These are phyloP conservation scores for Fusarium graminum DNA, from an alignment of 2,329 filamentous ascomycete species.

Conservation along the genomic window DNA sequence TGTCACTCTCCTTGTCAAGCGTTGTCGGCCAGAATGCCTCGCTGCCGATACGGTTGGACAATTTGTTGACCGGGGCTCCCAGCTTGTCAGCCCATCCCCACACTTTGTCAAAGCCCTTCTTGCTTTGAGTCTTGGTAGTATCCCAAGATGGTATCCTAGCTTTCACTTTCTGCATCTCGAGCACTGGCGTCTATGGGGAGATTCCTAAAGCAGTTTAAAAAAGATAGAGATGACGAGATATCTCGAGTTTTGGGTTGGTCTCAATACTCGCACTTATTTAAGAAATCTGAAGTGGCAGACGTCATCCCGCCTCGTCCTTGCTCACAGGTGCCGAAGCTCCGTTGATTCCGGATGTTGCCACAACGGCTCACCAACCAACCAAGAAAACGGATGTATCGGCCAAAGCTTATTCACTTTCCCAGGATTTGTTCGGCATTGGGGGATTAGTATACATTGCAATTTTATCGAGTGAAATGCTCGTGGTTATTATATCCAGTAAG, in stretches of 20 bases:
- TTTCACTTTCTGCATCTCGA: slow-evolving; percentile 54
- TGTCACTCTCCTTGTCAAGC: slow-evolving; percentile 89
- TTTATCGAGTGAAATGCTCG: no score
- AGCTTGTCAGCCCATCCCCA: slow-evolving; percentile 66
- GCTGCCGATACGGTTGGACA: slow-evolving; percentile 82
- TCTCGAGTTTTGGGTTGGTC: background rate
- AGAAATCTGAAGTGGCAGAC: slow-evolving; percentile 15
- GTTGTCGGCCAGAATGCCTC: slow-evolving; percentile 90
- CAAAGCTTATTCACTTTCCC: slow-evolving; percentile 1
- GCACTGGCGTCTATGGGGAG: rapidly evolving
- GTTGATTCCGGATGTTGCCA: slow-evolving; percentile 19
- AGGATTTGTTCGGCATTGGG: background rate
- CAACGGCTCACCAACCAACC: slow-evolving; percentile 2
- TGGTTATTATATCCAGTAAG: no score
- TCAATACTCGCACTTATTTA: slow-evolving; percentile 9
- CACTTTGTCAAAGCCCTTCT: slow-evolving; percentile 80
- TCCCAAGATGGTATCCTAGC: slow-evolving; percentile 62
- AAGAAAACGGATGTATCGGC: slow-evolving; percentile 16
- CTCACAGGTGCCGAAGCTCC: slow-evolving; percentile 9
- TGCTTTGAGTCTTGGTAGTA: slow-evolving; percentile 65
- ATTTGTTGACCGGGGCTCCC: slow-evolving; percentile 80
- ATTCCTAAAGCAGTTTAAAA: background rate
- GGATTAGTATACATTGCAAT: background rate
- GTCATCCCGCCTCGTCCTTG: slow-evolving; percentile 17
- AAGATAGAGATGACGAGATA: no score